These are phyloP conservation scores for Sonneratia alba DNA, from an alignment of 345 rosid species.

Conservation along the genomic window DNA sequence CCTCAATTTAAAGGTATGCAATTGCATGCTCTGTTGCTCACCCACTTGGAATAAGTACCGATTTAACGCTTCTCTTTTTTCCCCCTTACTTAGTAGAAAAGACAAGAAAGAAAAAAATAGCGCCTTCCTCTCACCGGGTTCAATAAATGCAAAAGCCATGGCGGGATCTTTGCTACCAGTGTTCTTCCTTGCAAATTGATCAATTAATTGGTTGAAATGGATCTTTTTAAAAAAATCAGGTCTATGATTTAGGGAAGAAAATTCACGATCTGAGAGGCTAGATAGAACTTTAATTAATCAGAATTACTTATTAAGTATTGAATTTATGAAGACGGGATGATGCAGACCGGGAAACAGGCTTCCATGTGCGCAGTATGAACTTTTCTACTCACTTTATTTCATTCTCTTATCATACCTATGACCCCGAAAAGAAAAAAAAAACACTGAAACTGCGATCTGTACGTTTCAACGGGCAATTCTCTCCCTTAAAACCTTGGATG, in stretches of 20 bases:
- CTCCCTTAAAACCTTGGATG: too few species aligned
- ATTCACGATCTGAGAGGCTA: too few species aligned
- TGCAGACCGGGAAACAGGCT: too few species aligned
- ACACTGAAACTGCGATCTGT: too few species aligned
- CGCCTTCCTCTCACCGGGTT: conserved; percentile 9
- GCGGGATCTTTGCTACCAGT: conserved; percentile 30
- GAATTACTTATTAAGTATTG: too few species aligned
- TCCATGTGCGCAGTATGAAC: too few species aligned
- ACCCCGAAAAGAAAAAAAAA: too few species aligned
- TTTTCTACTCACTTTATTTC: too few species aligned
- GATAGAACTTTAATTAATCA: too few species aligned
- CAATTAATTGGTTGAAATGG: background rate
- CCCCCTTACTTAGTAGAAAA: background rate
- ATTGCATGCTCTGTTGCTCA: background rate
- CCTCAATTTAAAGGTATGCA: conserved; percentile 69
- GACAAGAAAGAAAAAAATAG: background rate
- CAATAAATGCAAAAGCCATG: conserved; percentile 47
- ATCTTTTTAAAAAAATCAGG: background rate
- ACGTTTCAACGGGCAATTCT: too few species aligned
- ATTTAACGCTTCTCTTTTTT: background rate
- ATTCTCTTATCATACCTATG: too few species aligned
- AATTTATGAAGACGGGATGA: too few species aligned
- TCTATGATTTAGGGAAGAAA: background rate
- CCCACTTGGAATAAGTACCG: background rate
- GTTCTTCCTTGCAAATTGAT: background rate